A percentile compares a stretch with the other conserved stretches of the same genome.
phyloP scores from a whole-genome alignment of 2,329 filamentous ascomycete genomes.

The Exophiala spinifera region DNA sequence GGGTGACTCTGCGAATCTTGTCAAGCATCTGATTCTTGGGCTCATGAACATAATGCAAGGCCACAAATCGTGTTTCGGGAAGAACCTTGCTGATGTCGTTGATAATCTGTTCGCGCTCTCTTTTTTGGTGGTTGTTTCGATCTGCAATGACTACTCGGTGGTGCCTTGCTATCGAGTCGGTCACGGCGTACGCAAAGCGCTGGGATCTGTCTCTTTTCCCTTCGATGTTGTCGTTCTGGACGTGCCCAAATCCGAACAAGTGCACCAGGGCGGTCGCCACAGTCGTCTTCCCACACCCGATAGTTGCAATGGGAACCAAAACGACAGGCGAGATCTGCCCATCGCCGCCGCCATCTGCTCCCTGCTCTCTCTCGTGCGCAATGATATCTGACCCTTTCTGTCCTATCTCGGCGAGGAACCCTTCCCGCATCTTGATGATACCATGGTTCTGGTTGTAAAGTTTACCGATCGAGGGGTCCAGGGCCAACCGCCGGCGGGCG shows the following conservation, averaged over 20 bases:
- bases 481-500: slow-evolving; percentile 68
- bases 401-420: slow-evolving; percentile 79
- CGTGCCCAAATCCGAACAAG: slow-evolving; percentile 85
- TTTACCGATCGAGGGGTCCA: slow-evolving; percentile 64
- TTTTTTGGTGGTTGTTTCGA: slow-evolving; percentile 86
- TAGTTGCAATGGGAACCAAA: slow-evolving; percentile 85
- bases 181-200: slow-evolving; percentile 70
- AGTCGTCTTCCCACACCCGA: slow-evolving; percentile 96
- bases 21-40: slow-evolving; percentile 59
- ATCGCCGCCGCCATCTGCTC: slow-evolving; percentile 27
- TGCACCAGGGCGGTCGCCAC: slow-evolving; percentile 75
- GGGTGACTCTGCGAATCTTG: slow-evolving; percentile 70
- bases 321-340: slow-evolving; percentile 41
- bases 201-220: slow-evolving; percentile 71
- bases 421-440: slow-evolving; percentile 85
- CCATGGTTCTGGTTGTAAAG: slow-evolving; percentile 85
- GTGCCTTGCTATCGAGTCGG: slow-evolving; percentile 60
- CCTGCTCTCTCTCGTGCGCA: slow-evolving; percentile 54
- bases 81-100: slow-evolving; percentile 66
- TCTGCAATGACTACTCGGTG: slow-evolving; percentile 81
- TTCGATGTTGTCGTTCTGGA: slow-evolving; percentile 95
- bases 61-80: slow-evolving; percentile 68
- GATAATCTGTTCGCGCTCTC: slow-evolving; percentile 85
- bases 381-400: slow-evolving; percentile 88
- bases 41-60: slow-evolving; percentile 83